Evolutionary conservation across 805 yeast genomes (phyloP), one percentile per base, ranked within the genome.

Genomic region (Kuraishia molischiana): DNA sequence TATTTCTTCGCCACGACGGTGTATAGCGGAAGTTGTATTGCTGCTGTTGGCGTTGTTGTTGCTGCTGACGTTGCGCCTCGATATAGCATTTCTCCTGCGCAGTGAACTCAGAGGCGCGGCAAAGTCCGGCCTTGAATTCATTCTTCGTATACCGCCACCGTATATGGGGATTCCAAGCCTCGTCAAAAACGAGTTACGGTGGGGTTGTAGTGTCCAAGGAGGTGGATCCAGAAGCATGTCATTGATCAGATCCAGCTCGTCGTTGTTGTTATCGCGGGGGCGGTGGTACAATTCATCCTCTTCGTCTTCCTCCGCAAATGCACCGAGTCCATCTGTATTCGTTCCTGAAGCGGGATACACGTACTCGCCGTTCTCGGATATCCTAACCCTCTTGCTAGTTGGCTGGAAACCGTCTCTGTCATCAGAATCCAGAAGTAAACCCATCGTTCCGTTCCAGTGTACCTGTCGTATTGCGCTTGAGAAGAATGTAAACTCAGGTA

Each of bases 301-400:
- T n/a, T n/a, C n/a, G n/a, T n/a, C n/a, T n/a, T n/a, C n/a, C n/a
- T n/a, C n/a, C n/a, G n/a, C n/a, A 21, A 21, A 21, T 9, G 37
- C 14, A 14, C n/a, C n/a, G n/a, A n/a, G n/a, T n/a, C n/a, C n/a
- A n/a, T n/a, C n/a, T 10, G 37, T 31, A 19, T 38, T n/a, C 15
- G 24, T 21, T 13, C 22, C 36, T 13, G 35, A 11, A 18, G 40
- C n/a, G 15, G 38, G 39, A 21, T 37, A 32, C 10, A 42, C 39
- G 14, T 36, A 35, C n/a, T 37, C 36, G 10, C 45, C 43, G 19
- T 36, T 29, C 32, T 44, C 47, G 10, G 43, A 39, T 8, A 44
- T 44, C 32, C 47, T 37, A 4, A 44, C 47, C 38, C 47, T 32
- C 29, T 44, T 44, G 19, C 19, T 36, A 18, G 40, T 15, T 3